A percentile compares a stretch with the other conserved stretches of the same genome.
Conservation (phyloP, 768 basidiomycete genomes). For the Podaxis rugospora region DNA sequence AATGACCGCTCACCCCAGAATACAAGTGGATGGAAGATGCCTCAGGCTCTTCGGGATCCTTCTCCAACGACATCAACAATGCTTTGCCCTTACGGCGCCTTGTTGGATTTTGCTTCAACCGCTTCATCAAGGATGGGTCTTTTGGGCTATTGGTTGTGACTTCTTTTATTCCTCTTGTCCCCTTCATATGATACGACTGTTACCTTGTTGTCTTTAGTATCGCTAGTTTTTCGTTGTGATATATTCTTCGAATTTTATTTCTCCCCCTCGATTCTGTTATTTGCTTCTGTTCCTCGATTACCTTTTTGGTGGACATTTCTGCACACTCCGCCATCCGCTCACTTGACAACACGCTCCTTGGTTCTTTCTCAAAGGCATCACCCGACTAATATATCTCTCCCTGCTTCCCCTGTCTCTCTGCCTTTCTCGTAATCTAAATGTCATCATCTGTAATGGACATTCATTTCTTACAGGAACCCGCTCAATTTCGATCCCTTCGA, state of each 20-base stretch:
- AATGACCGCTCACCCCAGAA: constrained; percentile 15
- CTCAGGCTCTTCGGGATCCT: constrained; percentile 39
- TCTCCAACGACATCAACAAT: constrained; percentile 13
- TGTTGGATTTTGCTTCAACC: constrained; percentile 4
- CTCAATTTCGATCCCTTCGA: constrained; percentile 7
- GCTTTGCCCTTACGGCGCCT: constrained; percentile 11
- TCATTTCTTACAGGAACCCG: background rate
- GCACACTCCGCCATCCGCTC: constrained; percentile 5
- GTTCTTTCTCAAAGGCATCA: constrained; percentile 4
- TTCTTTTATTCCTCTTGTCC: constrained; percentile 32
- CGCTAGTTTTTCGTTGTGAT: constrained; percentile 19
- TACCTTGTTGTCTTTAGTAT: constrained; percentile 32
- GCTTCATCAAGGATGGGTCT: constrained; percentile 21
- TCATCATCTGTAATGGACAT: constrained; percentile 13
- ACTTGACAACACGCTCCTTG: constrained; percentile 9
- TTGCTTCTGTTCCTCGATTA: constrained; percentile 9
- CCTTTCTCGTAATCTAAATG: constrained; percentile 7
- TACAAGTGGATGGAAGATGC: constrained; percentile 40
- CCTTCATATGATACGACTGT: constrained; percentile 22
- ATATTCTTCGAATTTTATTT: constrained; percentile 18
- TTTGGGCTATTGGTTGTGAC: constrained; percentile 65
- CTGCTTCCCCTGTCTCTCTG: background rate
- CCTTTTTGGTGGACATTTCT: constrained; percentile 3
- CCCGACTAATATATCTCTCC: constrained; percentile 3
- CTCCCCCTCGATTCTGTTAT: constrained; percentile 16